phyloP scores from a whole-genome alignment of 2,329 filamentous ascomycete species.

The Calonectria hawksworthii region DNA sequence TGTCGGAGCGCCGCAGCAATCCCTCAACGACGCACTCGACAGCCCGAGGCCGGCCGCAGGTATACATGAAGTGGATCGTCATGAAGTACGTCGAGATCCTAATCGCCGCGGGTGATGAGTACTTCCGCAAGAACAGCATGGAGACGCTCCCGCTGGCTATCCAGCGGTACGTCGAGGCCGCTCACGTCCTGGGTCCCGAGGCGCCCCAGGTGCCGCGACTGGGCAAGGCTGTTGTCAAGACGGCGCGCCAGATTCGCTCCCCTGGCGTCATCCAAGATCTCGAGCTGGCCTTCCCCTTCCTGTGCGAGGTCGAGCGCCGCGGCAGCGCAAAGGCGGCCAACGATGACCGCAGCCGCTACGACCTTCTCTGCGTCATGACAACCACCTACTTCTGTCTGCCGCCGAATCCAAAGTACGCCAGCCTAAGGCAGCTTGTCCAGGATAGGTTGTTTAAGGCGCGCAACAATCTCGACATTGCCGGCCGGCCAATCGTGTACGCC shows the following conservation, averaged over 20 bases:
- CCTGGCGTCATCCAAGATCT: background rate
- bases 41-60: background rate
- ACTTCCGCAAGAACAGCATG: constrained; percentile 25
- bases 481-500: background rate
- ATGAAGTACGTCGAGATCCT: constrained; percentile 30
- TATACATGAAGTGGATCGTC: constrained; percentile 29
- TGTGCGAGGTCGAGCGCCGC: background rate
- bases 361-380: background rate
- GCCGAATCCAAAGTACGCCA: background rate
- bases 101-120: constrained; percentile 24
- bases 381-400: background rate
- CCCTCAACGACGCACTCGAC: background rate
- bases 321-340: background rate
- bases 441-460: background rate
- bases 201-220: background rate
- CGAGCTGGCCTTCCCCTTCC: background rate
- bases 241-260: too few species aligned
- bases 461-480: background rate
- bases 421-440: background rate
- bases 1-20: background rate
- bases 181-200: constrained; percentile 25
- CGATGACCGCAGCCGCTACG: background rate
- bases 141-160: constrained; percentile 28
- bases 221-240: background rate
- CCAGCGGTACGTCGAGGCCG: constrained; percentile 27